Percentiles rank a stretch among this genome's conserved stretches.
Evolutionary conservation across 2,329 filamentous ascomycete species (phyloP).

Genomic region (Botrytis tulipae): DNA sequence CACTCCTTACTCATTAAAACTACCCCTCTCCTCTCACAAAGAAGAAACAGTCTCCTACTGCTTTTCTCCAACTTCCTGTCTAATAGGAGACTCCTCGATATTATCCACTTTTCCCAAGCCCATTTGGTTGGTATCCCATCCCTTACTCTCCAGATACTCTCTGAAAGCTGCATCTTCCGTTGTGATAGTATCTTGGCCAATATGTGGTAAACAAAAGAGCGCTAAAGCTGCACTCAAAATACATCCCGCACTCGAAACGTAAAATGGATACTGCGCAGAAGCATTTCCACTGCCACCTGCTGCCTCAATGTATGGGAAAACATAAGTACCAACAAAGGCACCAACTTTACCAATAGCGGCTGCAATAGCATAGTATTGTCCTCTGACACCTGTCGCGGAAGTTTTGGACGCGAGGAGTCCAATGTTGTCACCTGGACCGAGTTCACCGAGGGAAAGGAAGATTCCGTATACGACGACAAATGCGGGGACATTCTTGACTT

Average conservation of each 20-base stretch:
- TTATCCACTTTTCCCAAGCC: conserved; percentile 40
- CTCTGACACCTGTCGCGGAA: conserved; percentile 82
- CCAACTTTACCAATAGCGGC: conserved; percentile 74
- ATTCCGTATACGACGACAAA: conserved; percentile 80
- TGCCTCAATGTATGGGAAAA: conserved; percentile 70
- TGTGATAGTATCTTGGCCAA: conserved; percentile 83
- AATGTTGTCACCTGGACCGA: conserved; percentile 90
- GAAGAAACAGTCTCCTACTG: not conserved
- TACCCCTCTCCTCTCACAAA: too few relatives aligned
- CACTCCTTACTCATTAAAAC: too few relatives aligned
- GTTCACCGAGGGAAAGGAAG: conserved; percentile 73
- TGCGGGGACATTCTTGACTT: conserved; percentile 63
- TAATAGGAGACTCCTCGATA: conserved; percentile 15
- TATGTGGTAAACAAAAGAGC: conserved; percentile 68
- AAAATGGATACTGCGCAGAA: conserved; percentile 82
- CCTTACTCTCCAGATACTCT: conserved; percentile 67
- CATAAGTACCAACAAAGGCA: conserved; percentile 82
- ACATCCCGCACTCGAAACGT: conserved; percentile 74
- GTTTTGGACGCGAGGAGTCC: conserved; percentile 84
- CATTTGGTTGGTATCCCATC: conserved; percentile 68
- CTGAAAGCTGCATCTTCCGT: conserved; percentile 75
- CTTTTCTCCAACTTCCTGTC: conserved; percentile 9
- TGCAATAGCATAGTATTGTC: conserved; percentile 71
- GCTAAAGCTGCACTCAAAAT: conserved; percentile 69
- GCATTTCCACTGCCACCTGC: conserved; percentile 59